Evolutionary conservation across 345 rosid species (phyloP).

Genomic region (Mallotus nudiflorus): DNA sequence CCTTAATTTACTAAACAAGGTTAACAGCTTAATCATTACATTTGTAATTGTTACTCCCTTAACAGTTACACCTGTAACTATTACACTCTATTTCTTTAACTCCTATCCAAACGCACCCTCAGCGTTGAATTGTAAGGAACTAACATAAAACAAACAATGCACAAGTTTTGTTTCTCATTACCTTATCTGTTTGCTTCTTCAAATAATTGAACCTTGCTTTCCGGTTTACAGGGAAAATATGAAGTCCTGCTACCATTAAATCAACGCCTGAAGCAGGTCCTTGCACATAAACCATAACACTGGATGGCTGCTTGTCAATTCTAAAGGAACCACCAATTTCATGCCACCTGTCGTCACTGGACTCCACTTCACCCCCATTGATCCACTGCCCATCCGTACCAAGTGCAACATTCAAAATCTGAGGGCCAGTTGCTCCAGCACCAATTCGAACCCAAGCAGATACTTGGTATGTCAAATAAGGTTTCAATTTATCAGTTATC

Average conservation of each 20-base stretch:
- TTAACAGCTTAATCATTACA: too few species aligned
- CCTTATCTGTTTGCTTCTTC: slow-evolving; percentile 64
- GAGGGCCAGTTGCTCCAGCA: slow-evolving; percentile 53
- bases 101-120: too few species aligned
- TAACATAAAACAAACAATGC: neutral
- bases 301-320: slow-evolving; percentile 74
- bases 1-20: too few species aligned
- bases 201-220: slow-evolving; percentile 59
- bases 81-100: too few species aligned
- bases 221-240: slow-evolving; percentile 67
- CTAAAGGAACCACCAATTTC: slow-evolving; percentile 88
- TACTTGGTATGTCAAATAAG: slow-evolving; percentile 82
- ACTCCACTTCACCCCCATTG: slow-evolving; percentile 82
- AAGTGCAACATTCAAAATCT: slow-evolving; percentile 80
- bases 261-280: slow-evolving; percentile 80
- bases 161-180: slow-evolving; percentile 19
- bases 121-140: neutral
- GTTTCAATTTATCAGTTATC: slow-evolving; percentile 68
- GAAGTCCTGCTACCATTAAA: slow-evolving; percentile 79
- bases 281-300: slow-evolving; percentile 74
- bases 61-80: too few species aligned
- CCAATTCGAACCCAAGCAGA: slow-evolving; percentile 85
- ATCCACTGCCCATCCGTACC: slow-evolving; percentile 81
- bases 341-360: slow-evolving; percentile 66
- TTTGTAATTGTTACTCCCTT: too few species aligned